Evolutionary conservation across 129 eudicot genomes (phyloP), one percentile per base, ranked within the genome.

Genomic region (Apium graveolens): DNA sequence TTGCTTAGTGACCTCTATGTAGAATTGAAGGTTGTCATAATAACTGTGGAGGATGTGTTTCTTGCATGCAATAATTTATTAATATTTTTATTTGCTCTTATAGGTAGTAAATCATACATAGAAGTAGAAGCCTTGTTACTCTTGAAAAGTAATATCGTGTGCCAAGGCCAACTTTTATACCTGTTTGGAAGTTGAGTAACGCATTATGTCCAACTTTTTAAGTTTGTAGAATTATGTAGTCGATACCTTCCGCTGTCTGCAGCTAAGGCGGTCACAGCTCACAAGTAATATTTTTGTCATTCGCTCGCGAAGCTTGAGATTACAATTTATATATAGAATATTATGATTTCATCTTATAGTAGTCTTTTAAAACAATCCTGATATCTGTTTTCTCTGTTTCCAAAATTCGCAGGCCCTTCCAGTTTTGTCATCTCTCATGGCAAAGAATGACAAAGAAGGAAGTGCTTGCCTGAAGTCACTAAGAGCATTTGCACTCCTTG

Each of bases 401-500:
- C 27, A 3, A 21, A 27, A 65, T 44, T 44, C 31, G 41, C 85
- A 87, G 91, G 83, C 79, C 76, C 82, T 77, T 74, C 85, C 83
- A 43, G 78, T 80, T 55, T 69, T 82, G 79, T 81, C 88, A 82
- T 71, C 84, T 71, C 62, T 74, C 72, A 60, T 74, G 57, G 80
- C 84, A 14, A 69, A 82, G 74, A 81, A 77, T 39, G 85, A 60
- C 72, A 77, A 82, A 77, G 86, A 78, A 73, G 86, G 86, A 66
- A 35, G 83, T 82, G 81, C 70, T 70, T 81, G 69, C 72, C 46
- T 82, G 57, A 83, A 81, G 79, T 86, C 83, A n/a, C 73, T 83
- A 44, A 84, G 78, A 71, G 66, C 75, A 55, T 51, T 88, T 53
- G 85, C 85, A 46, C 79, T 86, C 38, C 42, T 88, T 38, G 89